Evolutionary conservation across 2,329 filamentous ascomycete species (phyloP), one percentile per base, ranked within the genome.

Genomic region (Aschersonia sp.): DNA sequence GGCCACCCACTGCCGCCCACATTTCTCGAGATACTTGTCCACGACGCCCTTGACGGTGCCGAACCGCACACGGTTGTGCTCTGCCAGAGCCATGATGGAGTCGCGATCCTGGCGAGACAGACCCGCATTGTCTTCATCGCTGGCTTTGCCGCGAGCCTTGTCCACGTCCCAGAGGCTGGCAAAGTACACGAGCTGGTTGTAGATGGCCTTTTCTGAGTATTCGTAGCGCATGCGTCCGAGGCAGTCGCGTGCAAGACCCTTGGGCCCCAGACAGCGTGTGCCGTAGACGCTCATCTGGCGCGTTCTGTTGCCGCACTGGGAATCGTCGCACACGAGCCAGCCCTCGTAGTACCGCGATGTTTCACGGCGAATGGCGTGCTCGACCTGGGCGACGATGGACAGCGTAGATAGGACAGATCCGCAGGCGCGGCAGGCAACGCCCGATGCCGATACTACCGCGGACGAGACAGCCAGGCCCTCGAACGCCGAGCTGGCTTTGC

Each of bases 211-310:
- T 68, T 97, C 92, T 1, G 77, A 74, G 59, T 86, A 83, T 66
- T 94, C 88, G 62, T 89, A 95, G 29, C 77, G 71, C 89, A 98
- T 97, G 45, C 79, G 79, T 22, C 92, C 92, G 4, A 81, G 69
- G 62, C 92, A 98, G 48, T 87, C 89, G 48, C 81, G 77, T 0
- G 84, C 90, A 4, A 92, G 80, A 2, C 89, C 88, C 55, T 82
- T 83, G 12, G 90, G 87, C 0, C 92, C 92, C 5, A 97, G 72
- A 62, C 92, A 98, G 45, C 88, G 80, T 51, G 84, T 81, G 43
- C 92, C 92, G 62, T 94, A 95, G 40, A 98, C 92, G 56, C 81
- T 86, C 72, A 97, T 89, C 62, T 95, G 87, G 45, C 90, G 78
- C 2, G 92, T 97, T 48, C 87, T 83, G 59, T 81, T 84, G 31